A percentile compares a stretch with the other conserved stretches of the same genome.
These are phyloP conservation scores for Mariannaea sp. DNA, from an alignment of 2,329 filamentous ascomycete genomes.

Conservation along the genomic window DNA sequence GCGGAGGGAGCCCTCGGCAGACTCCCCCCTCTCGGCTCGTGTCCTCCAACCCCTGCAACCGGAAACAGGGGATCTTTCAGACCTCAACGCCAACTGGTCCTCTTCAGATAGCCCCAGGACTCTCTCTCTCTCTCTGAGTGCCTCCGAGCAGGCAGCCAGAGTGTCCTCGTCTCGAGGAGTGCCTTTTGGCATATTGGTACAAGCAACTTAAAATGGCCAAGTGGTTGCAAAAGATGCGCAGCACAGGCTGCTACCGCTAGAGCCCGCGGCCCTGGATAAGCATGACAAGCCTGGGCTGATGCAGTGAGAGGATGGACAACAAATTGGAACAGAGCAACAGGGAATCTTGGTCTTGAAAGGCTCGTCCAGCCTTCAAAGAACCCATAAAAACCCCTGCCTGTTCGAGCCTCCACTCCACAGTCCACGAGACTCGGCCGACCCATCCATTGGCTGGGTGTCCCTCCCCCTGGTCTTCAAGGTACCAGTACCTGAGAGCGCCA, in stretches of 20 bases:
- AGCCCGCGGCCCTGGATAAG: constrained; percentile 16
- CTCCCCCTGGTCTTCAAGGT: constrained; percentile 32
- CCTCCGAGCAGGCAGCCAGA: no score
- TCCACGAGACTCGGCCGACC: constrained; percentile 32
- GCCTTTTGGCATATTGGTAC: no score
- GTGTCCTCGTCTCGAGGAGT: no score
- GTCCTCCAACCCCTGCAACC: constrained; percentile 21
- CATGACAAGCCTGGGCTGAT: constrained; percentile 18
- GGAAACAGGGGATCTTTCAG: constrained; percentile 33
- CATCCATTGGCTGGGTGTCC: constrained; percentile 33
- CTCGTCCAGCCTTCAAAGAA: constrained; percentile 14
- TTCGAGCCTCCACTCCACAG: constrained; percentile 33
- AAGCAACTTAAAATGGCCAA: constrained; percentile 28
- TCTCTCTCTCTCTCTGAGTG: no score
- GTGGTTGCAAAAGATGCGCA: constrained; percentile 30
- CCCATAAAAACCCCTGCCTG: constrained; percentile 33
- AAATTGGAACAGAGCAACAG: constrained; percentile 12
- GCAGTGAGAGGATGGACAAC: neutral
- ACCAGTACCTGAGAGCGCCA: constrained; percentile 29
- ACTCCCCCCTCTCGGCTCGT: constrained; percentile 21
- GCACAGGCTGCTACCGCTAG: constrained; percentile 21
- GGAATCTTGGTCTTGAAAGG: constrained; percentile 28
- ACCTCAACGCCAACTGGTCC: constrained; percentile 30
- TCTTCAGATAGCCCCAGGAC: constrained; percentile 9
- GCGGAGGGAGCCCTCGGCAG: constrained; percentile 17